Conservation (phyloP, 306 rosid genomes). For the Argentina anserina region DNA sequence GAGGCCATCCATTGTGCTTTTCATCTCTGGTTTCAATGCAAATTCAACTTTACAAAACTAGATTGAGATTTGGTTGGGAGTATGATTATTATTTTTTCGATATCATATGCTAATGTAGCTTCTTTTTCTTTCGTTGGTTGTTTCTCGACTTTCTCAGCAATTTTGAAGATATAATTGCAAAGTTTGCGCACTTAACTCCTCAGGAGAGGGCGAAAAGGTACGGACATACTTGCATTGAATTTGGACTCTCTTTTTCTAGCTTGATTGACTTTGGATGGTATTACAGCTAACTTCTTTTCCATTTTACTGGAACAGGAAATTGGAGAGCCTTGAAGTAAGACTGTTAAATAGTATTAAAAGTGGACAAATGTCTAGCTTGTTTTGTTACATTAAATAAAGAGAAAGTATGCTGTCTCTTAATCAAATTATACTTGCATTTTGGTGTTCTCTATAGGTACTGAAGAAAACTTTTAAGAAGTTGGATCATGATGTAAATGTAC, state of each 20-base stretch:
- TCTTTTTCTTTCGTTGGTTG: not conserved
- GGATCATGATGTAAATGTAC: conserved; percentile 71
- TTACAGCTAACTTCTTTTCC: conserved; percentile 24
- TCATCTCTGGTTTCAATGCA: not conserved
- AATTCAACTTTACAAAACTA: not conserved
- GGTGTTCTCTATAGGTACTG: conserved; percentile 45
- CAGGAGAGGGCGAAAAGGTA: conserved; percentile 82
- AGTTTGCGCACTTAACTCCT: conserved; percentile 62
- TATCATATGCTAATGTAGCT: conserved; percentile 1
- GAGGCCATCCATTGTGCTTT: not conserved
- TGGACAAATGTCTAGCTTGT: conserved; percentile 7
- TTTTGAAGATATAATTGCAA: conserved; percentile 60
- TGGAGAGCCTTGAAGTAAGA: conserved; percentile 89
- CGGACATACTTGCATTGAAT: conserved; percentile 1
- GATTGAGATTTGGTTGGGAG: not conserved
- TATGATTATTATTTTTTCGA: not conserved
- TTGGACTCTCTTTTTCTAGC: conserved; percentile 9
- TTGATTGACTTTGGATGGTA: conserved; percentile 19
- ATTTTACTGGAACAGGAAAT: conserved; percentile 53
- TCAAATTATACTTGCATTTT: conserved; percentile 13
- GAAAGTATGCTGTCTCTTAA: not conserved
- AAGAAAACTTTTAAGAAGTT: conserved; percentile 83
- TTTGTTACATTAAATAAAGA: not conserved
- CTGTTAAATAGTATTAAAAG: conserved; percentile 10
- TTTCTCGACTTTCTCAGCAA: conserved; percentile 32